phyloP scores from a whole-genome alignment of 306 rosid genomes.

The Cicer pinnatifidum region DNA sequence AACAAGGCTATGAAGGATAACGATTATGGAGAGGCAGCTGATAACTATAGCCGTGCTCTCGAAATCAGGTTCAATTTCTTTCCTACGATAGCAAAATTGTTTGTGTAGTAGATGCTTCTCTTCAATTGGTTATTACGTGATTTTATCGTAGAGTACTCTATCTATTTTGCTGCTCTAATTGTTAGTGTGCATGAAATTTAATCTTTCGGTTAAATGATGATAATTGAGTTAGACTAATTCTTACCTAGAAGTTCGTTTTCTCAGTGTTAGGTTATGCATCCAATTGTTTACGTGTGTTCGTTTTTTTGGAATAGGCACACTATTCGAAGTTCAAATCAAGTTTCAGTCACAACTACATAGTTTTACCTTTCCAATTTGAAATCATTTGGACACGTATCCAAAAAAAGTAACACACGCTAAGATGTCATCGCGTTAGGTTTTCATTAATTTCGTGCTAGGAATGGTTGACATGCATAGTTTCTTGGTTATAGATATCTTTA shows the following conservation, averaged over 20 bases:
- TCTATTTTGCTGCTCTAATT: background rate
- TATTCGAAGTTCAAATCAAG: background rate
- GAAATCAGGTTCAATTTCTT: constrained; percentile 75
- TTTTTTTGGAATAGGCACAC: background rate
- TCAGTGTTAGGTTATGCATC: constrained; percentile 15
- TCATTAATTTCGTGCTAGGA: background rate
- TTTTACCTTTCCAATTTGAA: background rate
- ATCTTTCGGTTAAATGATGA: background rate
- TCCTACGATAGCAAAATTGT: background rate
- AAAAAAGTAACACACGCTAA: background rate
- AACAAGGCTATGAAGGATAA: constrained; percentile 65
- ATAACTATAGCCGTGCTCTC: constrained; percentile 89
- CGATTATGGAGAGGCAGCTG: constrained; percentile 78
- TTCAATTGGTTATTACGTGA: background rate
- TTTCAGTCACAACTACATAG: background rate
- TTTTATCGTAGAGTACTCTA: background rate
- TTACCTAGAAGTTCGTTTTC: background rate
- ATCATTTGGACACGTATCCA: background rate
- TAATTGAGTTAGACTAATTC: background rate
- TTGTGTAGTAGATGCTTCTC: constrained; percentile 2
- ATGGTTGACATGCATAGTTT: constrained; percentile 12
- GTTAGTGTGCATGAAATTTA: background rate
- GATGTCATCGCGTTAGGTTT: background rate
- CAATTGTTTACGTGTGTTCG: background rate
- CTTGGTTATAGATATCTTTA: background rate